Evolutionary conservation across 495 filamentous ascomycete species (phyloP).

Genomic region (Penicillium simplicissimum): DNA sequence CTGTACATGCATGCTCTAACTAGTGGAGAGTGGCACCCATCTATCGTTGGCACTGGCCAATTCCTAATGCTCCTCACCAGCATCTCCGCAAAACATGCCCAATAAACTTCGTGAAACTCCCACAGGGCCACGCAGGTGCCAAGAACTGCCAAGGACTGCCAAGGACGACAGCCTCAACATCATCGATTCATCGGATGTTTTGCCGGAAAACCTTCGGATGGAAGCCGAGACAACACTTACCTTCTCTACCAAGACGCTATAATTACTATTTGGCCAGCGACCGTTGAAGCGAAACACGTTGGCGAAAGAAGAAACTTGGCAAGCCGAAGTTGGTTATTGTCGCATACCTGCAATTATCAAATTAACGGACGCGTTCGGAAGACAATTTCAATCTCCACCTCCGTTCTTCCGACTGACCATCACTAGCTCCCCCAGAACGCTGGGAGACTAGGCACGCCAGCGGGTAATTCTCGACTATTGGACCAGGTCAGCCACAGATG

Average conservation of each 20-base stretch:
- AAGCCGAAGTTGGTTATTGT: background rate
- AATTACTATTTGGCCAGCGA: background rate
- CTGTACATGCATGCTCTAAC: background rate
- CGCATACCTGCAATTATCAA: background rate
- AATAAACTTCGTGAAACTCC: constrained; percentile 1
- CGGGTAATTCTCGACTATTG: background rate
- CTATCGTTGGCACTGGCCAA: background rate
- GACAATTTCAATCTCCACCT: background rate
- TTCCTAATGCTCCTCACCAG: background rate
- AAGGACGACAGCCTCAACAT: too few relatives aligned
- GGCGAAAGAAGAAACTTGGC: background rate
- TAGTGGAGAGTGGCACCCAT: background rate
- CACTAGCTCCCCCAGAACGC: background rate
- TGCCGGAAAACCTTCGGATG: constrained; percentile 9
- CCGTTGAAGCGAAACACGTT: background rate
- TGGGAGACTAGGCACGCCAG: background rate
- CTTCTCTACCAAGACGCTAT: background rate
- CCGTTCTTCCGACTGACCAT: background rate
- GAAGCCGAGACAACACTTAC: constrained; percentile 1
- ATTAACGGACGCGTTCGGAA: background rate
- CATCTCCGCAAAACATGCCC: constrained; percentile 20
- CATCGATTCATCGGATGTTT: constrained; percentile 2
- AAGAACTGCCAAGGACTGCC: constrained; percentile 14
- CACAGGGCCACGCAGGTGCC: constrained; percentile 2
- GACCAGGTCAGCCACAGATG: background rate